These are phyloP conservation scores for Hymenoscyphus repandus DNA, from an alignment of 2,329 filamentous ascomycete genomes.

Conservation along the genomic window DNA sequence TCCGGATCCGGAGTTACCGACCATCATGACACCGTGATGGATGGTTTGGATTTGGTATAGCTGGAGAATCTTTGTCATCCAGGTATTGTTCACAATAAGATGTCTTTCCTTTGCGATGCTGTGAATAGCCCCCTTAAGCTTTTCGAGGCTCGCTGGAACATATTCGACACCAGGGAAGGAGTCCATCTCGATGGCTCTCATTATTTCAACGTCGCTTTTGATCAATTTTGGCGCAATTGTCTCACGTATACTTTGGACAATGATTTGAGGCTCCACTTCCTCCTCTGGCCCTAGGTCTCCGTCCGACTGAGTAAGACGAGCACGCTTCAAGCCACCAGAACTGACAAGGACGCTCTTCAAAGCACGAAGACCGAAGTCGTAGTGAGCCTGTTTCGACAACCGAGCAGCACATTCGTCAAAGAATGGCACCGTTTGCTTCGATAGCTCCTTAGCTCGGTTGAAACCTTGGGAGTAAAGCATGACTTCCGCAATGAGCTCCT, in stretches of 20 bases:
- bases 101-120: conserved; percentile 79
- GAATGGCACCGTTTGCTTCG: conserved; percentile 95
- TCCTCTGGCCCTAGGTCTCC: conserved; percentile 60
- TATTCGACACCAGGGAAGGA: conserved; percentile 94
- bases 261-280: conserved; percentile 88
- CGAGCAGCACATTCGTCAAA: conserved; percentile 82
- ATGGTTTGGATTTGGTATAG: conserved; percentile 97
- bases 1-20: conserved; percentile 93
- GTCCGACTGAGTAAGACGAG: conserved; percentile 58
- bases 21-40: conserved; percentile 99
- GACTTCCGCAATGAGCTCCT: conserved; percentile 98
- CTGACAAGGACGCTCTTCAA: conserved; percentile 98
- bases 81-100: conserved; percentile 84
- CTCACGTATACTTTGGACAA: conserved; percentile 96
- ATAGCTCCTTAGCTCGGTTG: conserved; percentile 88
- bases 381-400: conserved; percentile 95
- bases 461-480: conserved; percentile 99
- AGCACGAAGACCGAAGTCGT: conserved; percentile 96
- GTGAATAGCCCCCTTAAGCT: conserved; percentile 75
- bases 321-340: conserved; percentile 91
- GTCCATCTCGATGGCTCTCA: conserved; percentile 74
- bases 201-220: conserved; percentile 81
- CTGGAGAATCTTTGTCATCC: conserved; percentile 97
- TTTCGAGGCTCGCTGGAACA: conserved; percentile 77
- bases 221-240: conserved; percentile 98